phyloP scores from a whole-genome alignment of 345 rosid genomes.

The Sisymbrium altissimum region DNA sequence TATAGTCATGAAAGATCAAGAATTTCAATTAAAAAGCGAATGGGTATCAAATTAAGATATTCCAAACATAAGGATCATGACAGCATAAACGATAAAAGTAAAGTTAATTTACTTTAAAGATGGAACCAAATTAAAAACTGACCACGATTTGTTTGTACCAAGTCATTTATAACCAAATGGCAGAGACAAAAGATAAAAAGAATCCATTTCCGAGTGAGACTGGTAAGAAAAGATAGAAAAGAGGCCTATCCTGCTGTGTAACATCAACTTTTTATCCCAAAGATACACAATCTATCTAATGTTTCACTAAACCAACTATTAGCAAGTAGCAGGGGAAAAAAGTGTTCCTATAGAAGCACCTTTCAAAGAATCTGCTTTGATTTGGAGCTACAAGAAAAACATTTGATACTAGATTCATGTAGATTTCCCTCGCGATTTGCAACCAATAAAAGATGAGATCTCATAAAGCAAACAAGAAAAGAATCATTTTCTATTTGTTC shows the following conservation, averaged over 20 bases:
- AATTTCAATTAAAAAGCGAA: background rate
- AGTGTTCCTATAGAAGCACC: slow-evolving; percentile 3
- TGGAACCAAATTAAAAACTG: slow-evolving; percentile 1
- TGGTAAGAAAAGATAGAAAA: slow-evolving; percentile 16
- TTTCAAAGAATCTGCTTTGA: slow-evolving; percentile 31
- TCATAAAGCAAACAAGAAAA: slow-evolving; percentile 31
- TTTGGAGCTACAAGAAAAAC: slow-evolving; percentile 26
- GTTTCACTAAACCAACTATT: slow-evolving; percentile 17
- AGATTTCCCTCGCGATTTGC: slow-evolving; percentile 29
- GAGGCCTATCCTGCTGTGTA: background rate
- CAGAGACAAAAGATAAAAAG: slow-evolving; percentile 8
- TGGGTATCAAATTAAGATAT: slow-evolving; percentile 15
- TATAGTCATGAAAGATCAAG: background rate
- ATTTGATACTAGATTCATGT: slow-evolving; percentile 31
- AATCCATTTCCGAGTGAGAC: slow-evolving; percentile 11
- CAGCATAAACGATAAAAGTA: slow-evolving; percentile 8
- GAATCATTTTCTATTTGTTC: slow-evolving; percentile 22
- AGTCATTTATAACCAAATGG: slow-evolving; percentile 10
- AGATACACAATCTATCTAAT: slow-evolving; percentile 21
- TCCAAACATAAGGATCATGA: slow-evolving; percentile 8
- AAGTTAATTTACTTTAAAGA: slow-evolving; percentile 9
- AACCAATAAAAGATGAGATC: slow-evolving; percentile 11
- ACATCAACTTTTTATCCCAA: slow-evolving; percentile 27
- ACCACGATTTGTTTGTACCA: slow-evolving; percentile 8
- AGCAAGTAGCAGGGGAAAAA: slow-evolving; percentile 11